Conservation (phyloP, 1,139 yeast species). For the Suzukiozyma palmioleophila region DNA sequence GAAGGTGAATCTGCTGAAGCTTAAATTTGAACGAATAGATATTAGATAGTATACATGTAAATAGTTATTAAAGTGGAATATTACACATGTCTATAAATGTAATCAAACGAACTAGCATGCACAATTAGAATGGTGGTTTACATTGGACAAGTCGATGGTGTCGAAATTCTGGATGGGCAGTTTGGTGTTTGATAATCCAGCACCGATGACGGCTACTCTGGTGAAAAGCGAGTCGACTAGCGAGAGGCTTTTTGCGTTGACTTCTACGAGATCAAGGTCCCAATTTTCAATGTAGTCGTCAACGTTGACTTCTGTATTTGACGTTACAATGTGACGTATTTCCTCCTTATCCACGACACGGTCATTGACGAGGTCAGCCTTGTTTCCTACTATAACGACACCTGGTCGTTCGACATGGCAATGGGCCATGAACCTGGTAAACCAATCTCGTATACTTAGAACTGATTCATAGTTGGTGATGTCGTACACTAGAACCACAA, state of each 20-base stretch:
- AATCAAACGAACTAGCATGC: slow-evolving; percentile 15
- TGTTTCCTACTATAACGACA: slow-evolving; percentile 54
- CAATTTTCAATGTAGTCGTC: slow-evolving; percentile 37
- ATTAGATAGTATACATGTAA: slow-evolving; percentile 3
- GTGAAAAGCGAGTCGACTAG: slow-evolving; percentile 37
- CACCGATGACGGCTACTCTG: slow-evolving; percentile 43
- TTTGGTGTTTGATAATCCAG: slow-evolving; percentile 15
- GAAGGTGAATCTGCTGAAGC: slow-evolving; percentile 3
- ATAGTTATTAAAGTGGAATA: slow-evolving; percentile 1
- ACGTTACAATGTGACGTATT: slow-evolving; percentile 37
- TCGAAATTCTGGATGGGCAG: slow-evolving; percentile 34
- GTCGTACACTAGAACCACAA: slow-evolving; percentile 54
- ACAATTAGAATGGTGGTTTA: slow-evolving; percentile 14
- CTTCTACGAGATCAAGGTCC: slow-evolving; percentile 40
- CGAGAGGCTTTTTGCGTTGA: slow-evolving; percentile 36
- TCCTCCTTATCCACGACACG: slow-evolving; percentile 40
- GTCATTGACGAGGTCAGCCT: slow-evolving; percentile 37
- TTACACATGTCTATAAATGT: neutral
- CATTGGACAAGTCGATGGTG: slow-evolving; percentile 27
- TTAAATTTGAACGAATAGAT: slow-evolving; percentile 1
- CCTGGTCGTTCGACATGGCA: slow-evolving; percentile 49
- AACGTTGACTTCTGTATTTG: slow-evolving; percentile 21
- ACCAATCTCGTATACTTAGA: slow-evolving; percentile 49
- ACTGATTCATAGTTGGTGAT: slow-evolving; percentile 53
- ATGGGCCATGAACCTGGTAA: slow-evolving; percentile 44